These are phyloP conservation scores for Lagenidium giganteum DNA, from an alignment of 352 stramenopile genomes.

Conservation along the genomic window DNA sequence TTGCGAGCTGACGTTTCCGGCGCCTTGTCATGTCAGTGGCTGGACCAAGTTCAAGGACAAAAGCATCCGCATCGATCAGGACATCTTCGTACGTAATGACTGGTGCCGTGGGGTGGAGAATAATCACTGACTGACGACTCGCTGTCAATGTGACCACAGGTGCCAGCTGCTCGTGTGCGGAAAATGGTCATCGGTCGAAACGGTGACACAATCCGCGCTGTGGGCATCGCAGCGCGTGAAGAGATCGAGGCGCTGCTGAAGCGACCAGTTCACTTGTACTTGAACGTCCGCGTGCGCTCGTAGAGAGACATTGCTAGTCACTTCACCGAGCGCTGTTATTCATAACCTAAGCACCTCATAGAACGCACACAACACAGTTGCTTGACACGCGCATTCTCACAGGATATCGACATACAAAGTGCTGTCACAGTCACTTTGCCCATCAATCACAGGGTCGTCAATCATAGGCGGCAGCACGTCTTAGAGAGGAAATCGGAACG, in stretches of 20 bases:
- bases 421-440: no score
- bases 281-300: constrained; percentile 66
- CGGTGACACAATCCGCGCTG: constrained; percentile 54
- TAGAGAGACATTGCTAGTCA: no score
- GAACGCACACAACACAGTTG: no score
- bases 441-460: no score
- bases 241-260: constrained; percentile 65
- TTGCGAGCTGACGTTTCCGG: neutral
- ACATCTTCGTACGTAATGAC: constrained; percentile 60
- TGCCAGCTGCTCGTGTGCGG: constrained; percentile 50
- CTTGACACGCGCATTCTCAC: no score
- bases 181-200: constrained; percentile 68
- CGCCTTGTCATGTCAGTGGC: constrained; percentile 19
- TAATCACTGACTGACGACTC: no score
- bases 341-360: no score
- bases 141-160: constrained; percentile 10
- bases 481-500: no score
- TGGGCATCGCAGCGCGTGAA: constrained; percentile 51
- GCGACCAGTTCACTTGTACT: constrained; percentile 55
- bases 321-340: no score
- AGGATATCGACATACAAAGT: no score
- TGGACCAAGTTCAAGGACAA: constrained; percentile 80
- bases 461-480: no score
- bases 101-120: neutral
- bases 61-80: constrained; percentile 71